phyloP scores from a whole-genome alignment of 108 stramenopile genomes.

The Nannochloropsis granulata region DNA sequence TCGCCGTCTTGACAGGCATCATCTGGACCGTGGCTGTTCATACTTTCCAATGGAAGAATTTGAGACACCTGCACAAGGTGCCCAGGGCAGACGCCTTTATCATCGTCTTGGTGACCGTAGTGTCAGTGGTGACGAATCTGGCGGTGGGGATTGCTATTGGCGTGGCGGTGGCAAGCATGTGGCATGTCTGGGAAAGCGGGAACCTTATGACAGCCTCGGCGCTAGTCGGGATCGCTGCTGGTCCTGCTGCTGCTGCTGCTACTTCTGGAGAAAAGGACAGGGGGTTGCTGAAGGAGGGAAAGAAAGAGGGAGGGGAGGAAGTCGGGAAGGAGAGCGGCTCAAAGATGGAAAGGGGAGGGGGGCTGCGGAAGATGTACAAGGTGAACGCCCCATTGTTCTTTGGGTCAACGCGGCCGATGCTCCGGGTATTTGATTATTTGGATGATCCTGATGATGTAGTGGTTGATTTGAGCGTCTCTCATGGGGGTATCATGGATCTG shows the following conservation, averaged over 20 bases:
- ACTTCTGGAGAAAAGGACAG: too few species aligned
- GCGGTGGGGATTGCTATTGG: constrained; percentile 44
- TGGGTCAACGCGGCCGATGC: constrained; percentile 48
- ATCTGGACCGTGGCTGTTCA: constrained; percentile 61
- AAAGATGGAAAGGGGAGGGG: neutral
- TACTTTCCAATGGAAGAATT: constrained; percentile 54
- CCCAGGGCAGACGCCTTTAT: constrained; percentile 30
- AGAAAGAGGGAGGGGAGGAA: neutral
- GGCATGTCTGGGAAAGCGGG: constrained; percentile 40
- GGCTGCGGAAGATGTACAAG: constrained; percentile 37
- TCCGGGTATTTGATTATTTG: constrained; percentile 41
- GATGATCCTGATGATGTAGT: constrained; percentile 49
- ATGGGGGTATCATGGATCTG: constrained; percentile 47
- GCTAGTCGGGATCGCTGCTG: neutral
- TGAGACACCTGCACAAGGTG: constrained; percentile 50
- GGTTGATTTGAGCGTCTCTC: constrained; percentile 50
- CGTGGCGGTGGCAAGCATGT: constrained; percentile 38
- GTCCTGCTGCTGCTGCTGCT: too few species aligned
- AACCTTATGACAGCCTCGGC: neutral
- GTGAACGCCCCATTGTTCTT: constrained; percentile 66
- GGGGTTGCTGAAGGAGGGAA: neutral
- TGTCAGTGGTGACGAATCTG: constrained; percentile 45
- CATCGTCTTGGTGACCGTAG: constrained; percentile 39
- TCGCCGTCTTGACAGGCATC: constrained; percentile 53
- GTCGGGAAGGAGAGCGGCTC: neutral